Evolutionary conservation across 805 yeast genomes (phyloP), one percentile per base, ranked within the genome.

Genomic region (Helenozyma rhizophorensis): DNA sequence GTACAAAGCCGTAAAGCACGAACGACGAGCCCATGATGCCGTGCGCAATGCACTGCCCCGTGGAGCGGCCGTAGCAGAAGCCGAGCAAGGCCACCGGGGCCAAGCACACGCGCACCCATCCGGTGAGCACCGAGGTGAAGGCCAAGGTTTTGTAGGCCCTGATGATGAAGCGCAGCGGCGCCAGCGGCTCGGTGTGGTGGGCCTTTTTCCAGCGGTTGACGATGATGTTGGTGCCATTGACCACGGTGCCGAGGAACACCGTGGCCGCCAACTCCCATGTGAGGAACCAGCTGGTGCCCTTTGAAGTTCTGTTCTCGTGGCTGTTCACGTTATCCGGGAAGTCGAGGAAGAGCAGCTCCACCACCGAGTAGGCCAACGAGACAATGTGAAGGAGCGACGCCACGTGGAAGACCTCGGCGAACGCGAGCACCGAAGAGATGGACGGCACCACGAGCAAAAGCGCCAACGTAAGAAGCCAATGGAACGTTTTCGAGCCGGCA

Each of bases 21-120:
- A 90, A 90, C 0, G 95, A 81, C 15, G 85, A 73, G 0, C 97
- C 97, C 97, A 90, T 90, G 39, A 90, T 85, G 4, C 96, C 97
- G 56, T 90, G 97, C 0, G 97, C 97, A 25, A 88, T 74, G 57
- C 97, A 90, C 60, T 90, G 97, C 15, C 97, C 97, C 0, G 94
- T 79, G 49, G 85, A 93, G 22, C 57, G 68, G 4, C 73, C 83
- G 47, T 86, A 78, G 60, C 97, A 90, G 58, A 88, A 90, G 2
- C 96, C 96, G 43, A 86, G 75, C 42, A 88, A 53, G 1, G 95
- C 83, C 27, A 85, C 80, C 5, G 90, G 86, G 0, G 95, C 90
- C 62, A 90, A 61, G 32, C 88, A 78, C 21, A 76, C 72, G 43
- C 85, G 78, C 8, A 88, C 80, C 83, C 94, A 86, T 7, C 94